These are phyloP conservation scores for Lasiodiplodia theobromae DNA, from an alignment of 2,329 filamentous ascomycete species.

Conservation along the genomic window DNA sequence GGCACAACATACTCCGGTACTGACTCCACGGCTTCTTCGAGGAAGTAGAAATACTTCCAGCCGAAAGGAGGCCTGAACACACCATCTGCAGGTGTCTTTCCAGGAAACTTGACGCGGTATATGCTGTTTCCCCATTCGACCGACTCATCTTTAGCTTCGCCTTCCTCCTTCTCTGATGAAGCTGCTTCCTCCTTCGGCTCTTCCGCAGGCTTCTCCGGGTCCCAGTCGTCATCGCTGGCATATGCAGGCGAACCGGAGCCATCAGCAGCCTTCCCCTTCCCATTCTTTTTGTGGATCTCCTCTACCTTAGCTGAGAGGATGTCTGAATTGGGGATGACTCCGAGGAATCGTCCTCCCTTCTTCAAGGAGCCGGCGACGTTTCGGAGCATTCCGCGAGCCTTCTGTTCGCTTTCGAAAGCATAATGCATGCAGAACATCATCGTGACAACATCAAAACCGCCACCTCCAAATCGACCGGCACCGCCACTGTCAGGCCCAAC, in stretches of 20 bases:
- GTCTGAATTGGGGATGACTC: conserved; percentile 96
- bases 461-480: conserved; percentile 72
- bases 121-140: conserved; percentile 91
- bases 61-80: conserved; percentile 93
- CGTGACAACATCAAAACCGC: conserved; percentile 89
- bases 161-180: conserved; percentile 39
- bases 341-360: conserved; percentile 93
- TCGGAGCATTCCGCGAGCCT: conserved; percentile 88
- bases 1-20: conserved; percentile 98
- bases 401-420: conserved; percentile 90
- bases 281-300: conserved; percentile 69
- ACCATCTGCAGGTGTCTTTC: conserved; percentile 81
- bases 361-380: conserved; percentile 91
- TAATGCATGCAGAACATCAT: conserved; percentile 99
- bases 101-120: conserved; percentile 88
- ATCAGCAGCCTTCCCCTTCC: conserved; percentile 46
- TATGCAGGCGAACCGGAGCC: conserved; percentile 4
- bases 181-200: conserved; percentile 43
- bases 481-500: conserved; percentile 63
- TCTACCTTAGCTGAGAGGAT: conserved; percentile 82
- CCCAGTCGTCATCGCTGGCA: conserved; percentile 50
- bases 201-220: conserved; percentile 52
- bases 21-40: conserved; percentile 94
- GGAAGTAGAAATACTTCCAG: conserved; percentile 97
- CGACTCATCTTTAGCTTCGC: conserved; percentile 56